phyloP scores from a whole-genome alignment of 441 rosid species.

The Adansonia gregorii region DNA sequence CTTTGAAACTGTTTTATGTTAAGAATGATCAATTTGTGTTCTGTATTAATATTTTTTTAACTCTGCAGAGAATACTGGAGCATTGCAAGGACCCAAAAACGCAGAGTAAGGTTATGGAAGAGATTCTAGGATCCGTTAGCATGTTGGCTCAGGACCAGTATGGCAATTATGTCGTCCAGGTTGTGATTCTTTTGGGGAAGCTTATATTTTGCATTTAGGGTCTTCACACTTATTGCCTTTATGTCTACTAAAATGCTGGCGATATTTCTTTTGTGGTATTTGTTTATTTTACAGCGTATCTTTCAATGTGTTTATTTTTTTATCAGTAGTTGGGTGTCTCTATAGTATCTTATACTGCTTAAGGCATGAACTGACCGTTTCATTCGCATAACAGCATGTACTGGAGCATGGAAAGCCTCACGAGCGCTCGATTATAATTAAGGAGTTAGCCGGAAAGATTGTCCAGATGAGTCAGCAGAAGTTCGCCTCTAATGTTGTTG shows the following conservation, averaged over 20 bases:
- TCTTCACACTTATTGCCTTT: not conserved
- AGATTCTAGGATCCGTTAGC: slow-evolving; percentile 69
- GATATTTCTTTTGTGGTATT: not conserved
- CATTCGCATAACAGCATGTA: slow-evolving; percentile 17
- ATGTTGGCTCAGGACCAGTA: slow-evolving; percentile 90
- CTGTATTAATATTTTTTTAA: slow-evolving; percentile 12
- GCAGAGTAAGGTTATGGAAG: slow-evolving; percentile 71
- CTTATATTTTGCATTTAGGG: not conserved
- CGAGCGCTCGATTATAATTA: no score
- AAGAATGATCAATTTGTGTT: not conserved
- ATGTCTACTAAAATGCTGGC: not conserved
- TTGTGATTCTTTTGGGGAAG: slow-evolving; percentile 32
- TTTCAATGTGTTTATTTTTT: no score
- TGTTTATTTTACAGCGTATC: no score
- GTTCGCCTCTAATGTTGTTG: no score
- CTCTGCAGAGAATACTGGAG: slow-evolving; percentile 79
- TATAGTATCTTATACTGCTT: not conserved
- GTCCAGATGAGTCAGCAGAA: no score
- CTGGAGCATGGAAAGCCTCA: no score
- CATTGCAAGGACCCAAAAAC: slow-evolving; percentile 65
- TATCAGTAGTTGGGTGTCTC: not conserved
- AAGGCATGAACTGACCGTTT: slow-evolving; percentile 21
- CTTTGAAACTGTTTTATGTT: not conserved
- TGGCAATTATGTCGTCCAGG: slow-evolving; percentile 94
- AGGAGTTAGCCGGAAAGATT: no score